phyloP scores from a whole-genome alignment of 2,329 filamentous ascomycete genomes.

The Simplicillium aogashimaense region DNA sequence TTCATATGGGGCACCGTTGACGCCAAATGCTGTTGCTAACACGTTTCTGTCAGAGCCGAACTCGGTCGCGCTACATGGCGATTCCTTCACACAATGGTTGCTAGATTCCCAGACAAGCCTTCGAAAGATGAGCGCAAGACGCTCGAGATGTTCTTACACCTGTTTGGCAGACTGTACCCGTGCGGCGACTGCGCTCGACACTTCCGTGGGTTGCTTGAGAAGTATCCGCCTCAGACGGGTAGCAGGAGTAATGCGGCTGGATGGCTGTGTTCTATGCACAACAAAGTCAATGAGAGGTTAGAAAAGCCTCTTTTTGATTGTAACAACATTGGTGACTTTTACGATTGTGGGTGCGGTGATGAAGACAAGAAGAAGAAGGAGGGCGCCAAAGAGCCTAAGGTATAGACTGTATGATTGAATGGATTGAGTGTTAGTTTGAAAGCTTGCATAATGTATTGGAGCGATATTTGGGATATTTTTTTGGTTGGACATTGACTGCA shows the following conservation, averaged over 20 bases:
- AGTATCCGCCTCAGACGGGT: constrained; percentile 57
- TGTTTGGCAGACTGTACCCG: constrained; percentile 60
- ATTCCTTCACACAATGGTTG: constrained; percentile 61
- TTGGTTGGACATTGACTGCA: too few species aligned
- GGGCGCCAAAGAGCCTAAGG: constrained; percentile 16
- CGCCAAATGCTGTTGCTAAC: not conserved
- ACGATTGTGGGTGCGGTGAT: constrained; percentile 64
- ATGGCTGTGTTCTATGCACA: constrained; percentile 61
- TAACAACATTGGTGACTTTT: constrained; percentile 58
- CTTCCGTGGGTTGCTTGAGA: constrained; percentile 50
- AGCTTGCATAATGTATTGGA: not conserved
- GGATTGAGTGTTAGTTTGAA: constrained; percentile 3
- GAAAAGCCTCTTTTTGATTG: constrained; percentile 56
- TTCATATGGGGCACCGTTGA: not conserved
- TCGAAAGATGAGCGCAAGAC: constrained; percentile 51
- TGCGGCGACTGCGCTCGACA: constrained; percentile 61
- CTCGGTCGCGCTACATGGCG: constrained; percentile 61
- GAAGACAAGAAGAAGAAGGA: constrained; percentile 37
- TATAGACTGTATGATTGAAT: constrained; percentile 14
- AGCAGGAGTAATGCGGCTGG: constrained; percentile 54
- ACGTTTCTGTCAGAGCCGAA: constrained; percentile 37
- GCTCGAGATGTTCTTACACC: constrained; percentile 53
- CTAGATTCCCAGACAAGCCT: constrained; percentile 57
- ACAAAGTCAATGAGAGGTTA: constrained; percentile 55
- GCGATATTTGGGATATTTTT: too few species aligned